Conservation (phyloP, 2,329 filamentous ascomycete species). For the Mycosphaerella arachidis region DNA sequence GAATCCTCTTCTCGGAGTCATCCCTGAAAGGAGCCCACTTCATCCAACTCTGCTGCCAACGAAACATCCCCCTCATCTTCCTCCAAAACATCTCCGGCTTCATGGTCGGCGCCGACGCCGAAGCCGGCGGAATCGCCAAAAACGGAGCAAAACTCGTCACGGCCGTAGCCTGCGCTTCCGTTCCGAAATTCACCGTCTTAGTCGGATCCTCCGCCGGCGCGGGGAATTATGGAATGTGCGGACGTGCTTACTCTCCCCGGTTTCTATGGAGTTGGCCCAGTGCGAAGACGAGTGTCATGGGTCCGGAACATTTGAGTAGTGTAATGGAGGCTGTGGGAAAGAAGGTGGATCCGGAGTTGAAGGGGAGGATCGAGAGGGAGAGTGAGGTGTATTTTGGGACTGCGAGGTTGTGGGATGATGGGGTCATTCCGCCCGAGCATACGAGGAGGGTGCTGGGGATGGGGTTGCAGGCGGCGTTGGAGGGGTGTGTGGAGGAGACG, state of each 20-base stretch:
- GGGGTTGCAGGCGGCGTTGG: constrained; percentile 43
- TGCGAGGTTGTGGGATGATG: constrained; percentile 76
- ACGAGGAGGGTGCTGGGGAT: constrained; percentile 47
- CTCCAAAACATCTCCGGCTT: constrained; percentile 96
- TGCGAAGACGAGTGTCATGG: constrained; percentile 95
- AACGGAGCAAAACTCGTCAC: constrained; percentile 96
- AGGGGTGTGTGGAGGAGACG: constrained; percentile 32
- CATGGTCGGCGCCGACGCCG: constrained; percentile 92
- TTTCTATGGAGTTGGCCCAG: constrained; percentile 98
- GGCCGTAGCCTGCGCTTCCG: constrained; percentile 86
- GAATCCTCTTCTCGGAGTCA: constrained; percentile 85
- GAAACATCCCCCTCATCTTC: constrained; percentile 85
- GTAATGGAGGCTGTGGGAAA: constrained; percentile 96
- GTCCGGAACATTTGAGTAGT: constrained; percentile 79
- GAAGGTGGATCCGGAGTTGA: constrained; percentile 72
- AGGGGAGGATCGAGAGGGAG: constrained; percentile 80
- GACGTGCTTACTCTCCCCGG: constrained; percentile 83
- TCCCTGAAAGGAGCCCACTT: constrained; percentile 95
- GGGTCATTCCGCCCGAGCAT: constrained; percentile 48
- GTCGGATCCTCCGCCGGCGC: constrained; percentile 91
- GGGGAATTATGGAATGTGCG: constrained; percentile 98
- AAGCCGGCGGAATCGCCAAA: constrained; percentile 93
- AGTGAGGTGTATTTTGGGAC: constrained; percentile 85
- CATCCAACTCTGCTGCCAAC: constrained; percentile 87
- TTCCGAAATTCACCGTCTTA: constrained; percentile 95